phyloP scores from a whole-genome alignment of 352 stramenopile genomes.

The Pythium volutum region DNA sequence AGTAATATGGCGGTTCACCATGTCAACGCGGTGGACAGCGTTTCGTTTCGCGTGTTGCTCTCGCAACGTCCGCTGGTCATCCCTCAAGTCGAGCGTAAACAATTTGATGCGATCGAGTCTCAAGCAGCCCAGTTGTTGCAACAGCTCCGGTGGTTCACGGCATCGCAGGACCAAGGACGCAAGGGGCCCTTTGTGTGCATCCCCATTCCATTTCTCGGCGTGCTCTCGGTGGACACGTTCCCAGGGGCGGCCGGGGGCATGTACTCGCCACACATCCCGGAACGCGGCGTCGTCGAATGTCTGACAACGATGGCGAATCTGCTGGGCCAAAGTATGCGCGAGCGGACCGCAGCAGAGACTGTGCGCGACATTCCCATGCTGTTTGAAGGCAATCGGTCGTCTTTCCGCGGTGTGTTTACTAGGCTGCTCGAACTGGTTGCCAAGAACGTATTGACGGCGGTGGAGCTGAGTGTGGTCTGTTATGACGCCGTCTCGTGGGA shows the following conservation, averaged over 20 bases:
- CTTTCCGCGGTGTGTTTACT: constrained; percentile 35
- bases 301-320: constrained; percentile 44
- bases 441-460: constrained; percentile 37
- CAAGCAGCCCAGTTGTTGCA: background rate
- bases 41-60: constrained; percentile 53
- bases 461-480: constrained; percentile 37
- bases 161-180: constrained; percentile 13
- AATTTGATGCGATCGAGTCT: constrained; percentile 12
- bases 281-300: constrained; percentile 53
- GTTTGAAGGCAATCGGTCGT: constrained; percentile 62
- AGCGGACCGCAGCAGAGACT: constrained; percentile 23
- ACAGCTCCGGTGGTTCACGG: constrained; percentile 20
- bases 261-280: constrained; percentile 46
- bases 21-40: constrained; percentile 37
- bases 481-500: constrained; percentile 10
- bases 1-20: constrained; percentile 52
- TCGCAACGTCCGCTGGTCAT: constrained; percentile 49
- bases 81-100: constrained; percentile 36
- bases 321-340: constrained; percentile 45
- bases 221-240: constrained; percentile 67
- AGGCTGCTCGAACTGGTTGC: constrained; percentile 36
- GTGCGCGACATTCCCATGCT: constrained; percentile 29
- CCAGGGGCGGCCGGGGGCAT: constrained; percentile 45
- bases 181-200: constrained; percentile 57
- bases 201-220: constrained; percentile 65